phyloP scores from a whole-genome alignment of 805 yeast species.

The Yarrowia bubula region DNA sequence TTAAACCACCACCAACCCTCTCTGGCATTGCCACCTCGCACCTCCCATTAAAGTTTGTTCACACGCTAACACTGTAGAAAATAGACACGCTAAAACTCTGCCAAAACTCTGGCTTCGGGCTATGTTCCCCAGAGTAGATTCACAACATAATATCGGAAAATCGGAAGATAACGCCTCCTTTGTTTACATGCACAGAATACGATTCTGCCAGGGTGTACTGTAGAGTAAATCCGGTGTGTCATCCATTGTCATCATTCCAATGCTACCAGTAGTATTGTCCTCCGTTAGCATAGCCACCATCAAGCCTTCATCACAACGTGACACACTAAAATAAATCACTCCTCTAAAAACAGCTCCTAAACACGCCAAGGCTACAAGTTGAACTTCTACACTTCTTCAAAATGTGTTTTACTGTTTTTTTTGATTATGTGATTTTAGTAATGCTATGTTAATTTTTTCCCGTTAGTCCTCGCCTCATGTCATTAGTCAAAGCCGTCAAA shows the following conservation, averaged over 20 bases:
- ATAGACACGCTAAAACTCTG: conserved; percentile 5
- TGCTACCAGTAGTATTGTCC: too few species aligned
- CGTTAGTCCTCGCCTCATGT: conserved; percentile 6
- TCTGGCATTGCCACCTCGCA: not conserved
- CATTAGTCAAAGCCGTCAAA: too few species aligned
- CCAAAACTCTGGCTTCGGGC: not conserved
- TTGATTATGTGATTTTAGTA: not conserved
- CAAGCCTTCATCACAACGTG: too few species aligned
- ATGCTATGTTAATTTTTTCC: conserved; percentile 12
- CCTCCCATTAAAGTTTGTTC: not conserved
- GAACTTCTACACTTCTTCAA: not conserved
- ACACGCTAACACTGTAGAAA: conserved; percentile 15
- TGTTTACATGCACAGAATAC: too few species aligned
- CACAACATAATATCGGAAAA: too few species aligned
- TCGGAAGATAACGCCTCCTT: too few species aligned
- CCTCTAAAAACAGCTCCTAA: not conserved
- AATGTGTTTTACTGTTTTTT: conserved; percentile 1
- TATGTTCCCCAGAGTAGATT: not conserved
- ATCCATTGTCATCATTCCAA: too few species aligned
- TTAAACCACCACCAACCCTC: not conserved
- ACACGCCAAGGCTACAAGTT: not conserved
- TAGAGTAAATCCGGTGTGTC: too few species aligned
- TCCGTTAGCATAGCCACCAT: too few species aligned
- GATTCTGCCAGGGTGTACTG: too few species aligned
- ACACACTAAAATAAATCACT: not conserved